A percentile compares a stretch with the other conserved stretches of the same genome.
These are phyloP conservation scores for Neonectria ditissima DNA, from an alignment of 2,329 filamentous ascomycete genomes.

Conservation along the genomic window DNA sequence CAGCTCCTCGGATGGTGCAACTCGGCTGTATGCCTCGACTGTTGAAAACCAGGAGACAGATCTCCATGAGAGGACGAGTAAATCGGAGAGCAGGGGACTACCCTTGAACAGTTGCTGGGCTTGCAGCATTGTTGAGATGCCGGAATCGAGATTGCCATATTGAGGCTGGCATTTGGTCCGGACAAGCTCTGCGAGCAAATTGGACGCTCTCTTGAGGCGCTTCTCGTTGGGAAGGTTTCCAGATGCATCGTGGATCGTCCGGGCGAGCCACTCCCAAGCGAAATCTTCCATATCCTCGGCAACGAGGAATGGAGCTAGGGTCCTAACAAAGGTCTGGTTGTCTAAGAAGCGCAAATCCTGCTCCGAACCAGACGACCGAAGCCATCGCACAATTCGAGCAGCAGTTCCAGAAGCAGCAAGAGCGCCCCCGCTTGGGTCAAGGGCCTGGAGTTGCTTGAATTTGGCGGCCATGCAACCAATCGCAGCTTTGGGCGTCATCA, in stretches of 20 bases:
- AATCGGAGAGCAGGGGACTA: slow-evolving; percentile 50
- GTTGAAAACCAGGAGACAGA: slow-evolving; percentile 65
- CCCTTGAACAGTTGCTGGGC: slow-evolving; percentile 57
- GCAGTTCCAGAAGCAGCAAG: slow-evolving; percentile 60
- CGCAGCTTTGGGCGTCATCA: slow-evolving; percentile 67
- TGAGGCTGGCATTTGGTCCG: slow-evolving; percentile 55
- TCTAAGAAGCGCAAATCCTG: slow-evolving; percentile 59
- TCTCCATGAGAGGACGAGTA: slow-evolving; percentile 59
- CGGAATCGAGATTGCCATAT: slow-evolving; percentile 59
- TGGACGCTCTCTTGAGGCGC: slow-evolving; percentile 46
- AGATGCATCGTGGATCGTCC: slow-evolving; percentile 50
- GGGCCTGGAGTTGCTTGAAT: slow-evolving; percentile 55
- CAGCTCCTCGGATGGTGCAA: slow-evolving; percentile 58
- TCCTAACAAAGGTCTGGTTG: slow-evolving; percentile 52
- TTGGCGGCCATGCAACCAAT: slow-evolving; percentile 66
- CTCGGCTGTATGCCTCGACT: slow-evolving; percentile 59
- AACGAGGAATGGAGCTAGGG: slow-evolving; percentile 63
- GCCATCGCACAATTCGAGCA: slow-evolving; percentile 64
- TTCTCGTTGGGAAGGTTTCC: slow-evolving; percentile 35
- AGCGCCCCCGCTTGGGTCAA: slow-evolving; percentile 37
- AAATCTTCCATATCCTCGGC: slow-evolving; percentile 64
- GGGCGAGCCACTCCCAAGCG: slow-evolving; percentile 65
- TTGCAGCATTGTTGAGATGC: slow-evolving; percentile 61
- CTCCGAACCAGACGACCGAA: slow-evolving; percentile 63
- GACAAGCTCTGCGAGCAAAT: slow-evolving; percentile 56